These are phyloP conservation scores for Colletotrichum truncatum DNA, from an alignment of 2,329 filamentous ascomycete species.

Conservation along the genomic window DNA sequence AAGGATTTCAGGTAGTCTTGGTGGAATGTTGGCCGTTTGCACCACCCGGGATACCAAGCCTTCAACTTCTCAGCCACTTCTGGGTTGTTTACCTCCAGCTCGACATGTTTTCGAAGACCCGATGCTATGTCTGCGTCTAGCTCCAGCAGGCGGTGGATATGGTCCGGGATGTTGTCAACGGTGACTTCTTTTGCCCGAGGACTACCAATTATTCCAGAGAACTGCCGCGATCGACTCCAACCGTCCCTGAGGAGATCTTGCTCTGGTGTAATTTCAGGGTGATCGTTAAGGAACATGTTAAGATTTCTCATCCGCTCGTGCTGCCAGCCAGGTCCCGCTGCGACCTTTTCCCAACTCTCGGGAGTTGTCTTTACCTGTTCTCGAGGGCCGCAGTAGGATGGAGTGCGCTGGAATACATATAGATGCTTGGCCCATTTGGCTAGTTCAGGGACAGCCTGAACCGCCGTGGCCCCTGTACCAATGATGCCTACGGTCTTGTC, in stretches of 20 bases:
- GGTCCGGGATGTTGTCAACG: conserved; percentile 34
- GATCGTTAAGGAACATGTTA: not conserved
- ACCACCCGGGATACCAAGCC: conserved; percentile 68
- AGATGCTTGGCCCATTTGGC: conserved; percentile 57
- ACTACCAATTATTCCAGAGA: not conserved
- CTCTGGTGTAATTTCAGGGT: conserved; percentile 13
- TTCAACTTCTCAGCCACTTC: conserved; percentile 61
- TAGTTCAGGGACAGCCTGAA: conserved; percentile 54
- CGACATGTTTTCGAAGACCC: conserved; percentile 53
- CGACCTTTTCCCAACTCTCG: conserved; percentile 44
- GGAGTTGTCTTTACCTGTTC: conserved; percentile 48
- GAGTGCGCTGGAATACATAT: conserved; percentile 65
- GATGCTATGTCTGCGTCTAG: conserved; percentile 53
- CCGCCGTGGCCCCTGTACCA: conserved; percentile 58
- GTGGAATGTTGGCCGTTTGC: conserved; percentile 71
- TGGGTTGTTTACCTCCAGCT: conserved; percentile 58
- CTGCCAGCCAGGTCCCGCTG: conserved; percentile 52
- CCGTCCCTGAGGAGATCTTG: conserved; percentile 57
- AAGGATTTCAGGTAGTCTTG: conserved; percentile 67
- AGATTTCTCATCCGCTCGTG: not conserved
- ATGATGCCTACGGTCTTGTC: conserved; percentile 57
- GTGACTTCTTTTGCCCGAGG: conserved; percentile 23
- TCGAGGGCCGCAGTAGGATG: conserved; percentile 48
- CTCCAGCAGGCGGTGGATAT: conserved; percentile 45
- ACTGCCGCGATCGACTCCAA: conserved; percentile 43